Evolutionary conservation across 2,329 filamentous ascomycete genomes (phyloP).

Genomic region (Hirsutella rhossiliensis): DNA sequence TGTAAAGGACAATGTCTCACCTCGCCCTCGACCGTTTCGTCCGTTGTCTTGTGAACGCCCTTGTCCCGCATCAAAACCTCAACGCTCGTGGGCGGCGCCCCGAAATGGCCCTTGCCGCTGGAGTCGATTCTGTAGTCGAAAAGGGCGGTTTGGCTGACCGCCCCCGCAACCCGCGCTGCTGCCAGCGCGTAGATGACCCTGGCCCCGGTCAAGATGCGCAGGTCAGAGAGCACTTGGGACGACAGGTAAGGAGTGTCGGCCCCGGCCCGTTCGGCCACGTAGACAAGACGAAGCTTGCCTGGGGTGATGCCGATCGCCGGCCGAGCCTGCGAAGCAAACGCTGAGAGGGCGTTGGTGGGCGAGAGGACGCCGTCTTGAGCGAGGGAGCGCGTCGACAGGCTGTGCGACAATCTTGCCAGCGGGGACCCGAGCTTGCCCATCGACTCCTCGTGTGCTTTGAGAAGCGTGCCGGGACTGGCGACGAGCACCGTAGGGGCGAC

Average conservation of each 20-base stretch:
- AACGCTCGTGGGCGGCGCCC: conserved; percentile 64
- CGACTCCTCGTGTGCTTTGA: conserved; percentile 53
- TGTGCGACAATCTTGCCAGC: conserved; percentile 57
- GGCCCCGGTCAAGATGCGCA: conserved; percentile 70
- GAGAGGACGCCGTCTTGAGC: conserved; percentile 59
- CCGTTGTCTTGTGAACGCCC: conserved; percentile 46
- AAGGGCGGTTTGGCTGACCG: conserved; percentile 74
- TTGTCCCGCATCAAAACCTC: conserved; percentile 65
- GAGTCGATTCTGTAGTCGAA: conserved; percentile 67
- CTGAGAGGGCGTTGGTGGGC: conserved; percentile 35
- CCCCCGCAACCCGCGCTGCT: conserved; percentile 71
- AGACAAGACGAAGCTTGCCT: conserved; percentile 70
- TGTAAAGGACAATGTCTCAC: conserved; percentile 28
- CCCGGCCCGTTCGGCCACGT: conserved; percentile 62
- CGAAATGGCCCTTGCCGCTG: conserved; percentile 52
- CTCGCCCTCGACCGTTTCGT: conserved; percentile 49
- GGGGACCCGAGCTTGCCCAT: conserved; percentile 46
- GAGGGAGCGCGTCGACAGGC: conserved; percentile 57
- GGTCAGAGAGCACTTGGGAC: conserved; percentile 60
- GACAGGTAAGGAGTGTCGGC: conserved; percentile 51
- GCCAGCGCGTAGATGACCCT: conserved; percentile 79
- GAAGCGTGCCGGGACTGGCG: conserved; percentile 61
- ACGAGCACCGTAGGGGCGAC: conserved; percentile 75
- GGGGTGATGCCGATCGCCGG: conserved; percentile 48
- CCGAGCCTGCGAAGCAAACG: conserved; percentile 43